Evolutionary conservation across 176 grass and related monocot genomes (phyloP), one percentile per base, ranked within the genome.

Genomic region (Phyllostachys edulis): DNA sequence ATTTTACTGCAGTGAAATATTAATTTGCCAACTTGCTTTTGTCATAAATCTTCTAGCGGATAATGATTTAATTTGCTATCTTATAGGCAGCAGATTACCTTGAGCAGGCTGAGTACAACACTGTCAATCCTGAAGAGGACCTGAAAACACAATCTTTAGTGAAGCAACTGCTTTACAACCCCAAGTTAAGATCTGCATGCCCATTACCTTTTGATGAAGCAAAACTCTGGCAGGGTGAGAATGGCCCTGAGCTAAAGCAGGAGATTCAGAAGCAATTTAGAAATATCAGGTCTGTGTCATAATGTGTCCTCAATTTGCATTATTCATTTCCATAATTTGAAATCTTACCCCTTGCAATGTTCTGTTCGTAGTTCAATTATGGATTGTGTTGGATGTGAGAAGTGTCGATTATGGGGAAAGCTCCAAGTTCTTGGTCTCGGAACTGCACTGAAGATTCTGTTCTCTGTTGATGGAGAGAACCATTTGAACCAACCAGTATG

Each of bases 391-490:
- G 93, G 91, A 75, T 99, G 93, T 67, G 96, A 99, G 86, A 99
- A 99, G 85, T 99, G 96, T 63, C 91, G 96, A 29, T 77, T 99
- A 45, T 99, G 96, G 93, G 96, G 96, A 69, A 99, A 99, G 74
- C 96, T 96, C 69, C 93, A 99, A 90, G 96, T 99, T 85, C 91
- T 91, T 78, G 93, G 96, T 85, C 93, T 99, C n/a, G 96, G 91
- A 69, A 99, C 96, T 71, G 96, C 96, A 72, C 76, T 99, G 81
- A 96, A 99, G 89, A 92, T 99, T 87, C 86, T 96, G 16, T 99
- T 99, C 78, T 95, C 91, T 5, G 86, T 92, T 37, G 77, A 92
- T 75, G 81, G 81, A 40, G 82, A 85, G 47, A 90, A 75, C 70
- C 42, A 89, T 79, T 75, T 90, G 45, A 80, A 92, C 84, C 93